phyloP scores from a whole-genome alignment of 2,329 filamentous ascomycete genomes.

The Microsporum audouinii region DNA sequence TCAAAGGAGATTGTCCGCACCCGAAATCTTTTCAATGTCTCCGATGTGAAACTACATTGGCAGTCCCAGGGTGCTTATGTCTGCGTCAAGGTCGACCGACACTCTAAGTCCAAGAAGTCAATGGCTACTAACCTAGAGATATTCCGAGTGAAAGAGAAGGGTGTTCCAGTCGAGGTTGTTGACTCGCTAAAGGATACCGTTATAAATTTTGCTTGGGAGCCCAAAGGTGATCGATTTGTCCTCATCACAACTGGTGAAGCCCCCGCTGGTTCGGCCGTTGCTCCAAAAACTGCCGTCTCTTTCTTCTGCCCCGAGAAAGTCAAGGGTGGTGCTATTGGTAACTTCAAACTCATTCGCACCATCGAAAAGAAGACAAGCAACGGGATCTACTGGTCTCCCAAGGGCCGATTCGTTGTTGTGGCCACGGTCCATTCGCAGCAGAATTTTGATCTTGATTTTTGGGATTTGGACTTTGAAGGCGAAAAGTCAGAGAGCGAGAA shows the following conservation, averaged over 20 bases:
- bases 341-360: conserved; percentile 92
- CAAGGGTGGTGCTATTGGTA: conserved; percentile 70
- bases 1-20: conserved; percentile 90
- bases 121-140: conserved; percentile 95
- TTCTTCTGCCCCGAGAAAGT: conserved; percentile 96
- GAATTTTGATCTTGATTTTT: conserved; percentile 94
- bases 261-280: conserved; percentile 56
- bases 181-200: conserved; percentile 97
- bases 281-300: conserved; percentile 84
- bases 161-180: conserved; percentile 93
- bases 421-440: conserved; percentile 87
- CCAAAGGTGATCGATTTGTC: conserved; percentile 93
- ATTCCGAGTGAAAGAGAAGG: conserved; percentile 94
- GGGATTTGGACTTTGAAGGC: conserved; percentile 93
- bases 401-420: conserved; percentile 86
- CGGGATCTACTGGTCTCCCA: conserved; percentile 97
- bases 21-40: conserved; percentile 94
- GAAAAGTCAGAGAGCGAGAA: conserved; percentile 90
- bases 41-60: conserved; percentile 97
- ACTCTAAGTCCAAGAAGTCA: conserved; percentile 98
- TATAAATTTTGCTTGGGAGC: conserved; percentile 99
- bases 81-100: conserved; percentile 95
- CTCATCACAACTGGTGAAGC: conserved; percentile 91
- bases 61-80: conserved; percentile 89
- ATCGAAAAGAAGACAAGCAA: conserved; percentile 99